phyloP scores from a whole-genome alignment of 75 land plant species.

The Larix kaempferi region DNA sequence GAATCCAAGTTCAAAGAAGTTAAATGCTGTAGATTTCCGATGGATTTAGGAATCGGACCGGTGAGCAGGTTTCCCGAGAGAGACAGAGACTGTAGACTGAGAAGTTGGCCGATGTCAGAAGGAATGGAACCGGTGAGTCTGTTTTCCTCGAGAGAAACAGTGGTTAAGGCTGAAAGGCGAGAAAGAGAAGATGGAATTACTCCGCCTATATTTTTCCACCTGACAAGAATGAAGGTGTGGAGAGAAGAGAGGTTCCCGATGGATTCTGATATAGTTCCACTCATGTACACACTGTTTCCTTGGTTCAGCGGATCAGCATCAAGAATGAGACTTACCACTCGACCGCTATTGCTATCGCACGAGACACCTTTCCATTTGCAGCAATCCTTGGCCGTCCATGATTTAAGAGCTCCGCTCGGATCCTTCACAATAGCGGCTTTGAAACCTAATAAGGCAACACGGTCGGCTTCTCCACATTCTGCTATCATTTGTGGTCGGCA shows the following conservation, averaged over 20 bases:
- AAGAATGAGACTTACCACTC: conserved; percentile 3
- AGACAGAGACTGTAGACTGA: background rate
- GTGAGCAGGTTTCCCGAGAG: background rate
- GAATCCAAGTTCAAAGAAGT: background rate
- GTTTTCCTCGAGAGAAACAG: background rate
- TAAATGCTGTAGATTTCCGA: background rate
- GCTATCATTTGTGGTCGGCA: no score
- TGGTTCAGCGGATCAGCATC: conserved; percentile 4
- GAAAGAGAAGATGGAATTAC: conserved; percentile 1
- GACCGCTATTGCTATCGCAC: background rate
- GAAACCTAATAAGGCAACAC: conserved; percentile 4
- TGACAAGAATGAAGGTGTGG: background rate
- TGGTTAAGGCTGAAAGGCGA: conserved; percentile 6
- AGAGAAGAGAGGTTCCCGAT: conserved; percentile 14
- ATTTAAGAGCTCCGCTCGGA: background rate
- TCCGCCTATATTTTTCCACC: background rate
- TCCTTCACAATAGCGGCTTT: background rate
- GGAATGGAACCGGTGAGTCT: conserved; percentile 9
- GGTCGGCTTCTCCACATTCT: conserved; percentile 6
- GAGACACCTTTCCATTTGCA: conserved; percentile 6
- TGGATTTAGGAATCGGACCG: background rate
- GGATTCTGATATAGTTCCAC: conserved; percentile 10
- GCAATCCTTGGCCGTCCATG: conserved; percentile 12
- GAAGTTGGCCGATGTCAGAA: no score
- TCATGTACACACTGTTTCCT: no score